phyloP scores from a whole-genome alignment of 768 basidiomycete species.

The Hydnum rufescens region DNA sequence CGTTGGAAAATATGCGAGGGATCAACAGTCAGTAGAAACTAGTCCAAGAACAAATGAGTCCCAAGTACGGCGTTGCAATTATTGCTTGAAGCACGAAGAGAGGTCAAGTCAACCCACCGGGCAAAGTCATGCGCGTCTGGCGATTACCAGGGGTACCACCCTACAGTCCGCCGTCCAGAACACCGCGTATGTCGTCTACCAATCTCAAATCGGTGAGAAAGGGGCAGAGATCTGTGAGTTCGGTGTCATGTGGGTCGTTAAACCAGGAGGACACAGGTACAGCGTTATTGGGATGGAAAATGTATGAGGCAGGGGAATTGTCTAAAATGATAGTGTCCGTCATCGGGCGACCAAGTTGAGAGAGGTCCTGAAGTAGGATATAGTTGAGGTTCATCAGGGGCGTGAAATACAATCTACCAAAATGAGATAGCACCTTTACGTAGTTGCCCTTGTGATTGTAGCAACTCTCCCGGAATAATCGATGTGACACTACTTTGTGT shows the following conservation, averaged over 20 bases:
- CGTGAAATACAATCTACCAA: background rate
- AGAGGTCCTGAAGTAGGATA: conserved; percentile 50
- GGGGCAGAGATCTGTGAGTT: conserved; percentile 85
- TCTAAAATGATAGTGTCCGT: conserved; percentile 92
- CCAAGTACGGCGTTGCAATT: too few species aligned
- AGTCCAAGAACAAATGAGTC: too few species aligned
- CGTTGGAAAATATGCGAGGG: too few species aligned
- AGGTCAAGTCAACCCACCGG: too few species aligned
- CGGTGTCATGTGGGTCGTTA: conserved; percentile 96
- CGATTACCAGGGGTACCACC: too few species aligned
- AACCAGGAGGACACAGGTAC: conserved; percentile 99
- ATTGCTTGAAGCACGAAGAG: too few species aligned
- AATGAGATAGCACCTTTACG: conserved; percentile 58
- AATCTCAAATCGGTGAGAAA: conserved; percentile 76
- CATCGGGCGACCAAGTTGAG: conserved; percentile 88
- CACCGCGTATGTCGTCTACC: conserved; percentile 80
- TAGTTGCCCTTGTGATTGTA: conserved; percentile 99
- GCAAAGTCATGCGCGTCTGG: too few species aligned
- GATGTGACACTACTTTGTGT: conserved; percentile 79
- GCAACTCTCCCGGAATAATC: conserved; percentile 93
- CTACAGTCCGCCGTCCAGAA: conserved; percentile 70
- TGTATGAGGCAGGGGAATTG: conserved; percentile 97
- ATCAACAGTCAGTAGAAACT: too few species aligned
- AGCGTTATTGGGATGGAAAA: conserved; percentile 98
- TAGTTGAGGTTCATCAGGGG: background rate